Base-by-base conservation (phyloP, 345 rosid genomes). In the Syzygium aromaticum region DNA sequence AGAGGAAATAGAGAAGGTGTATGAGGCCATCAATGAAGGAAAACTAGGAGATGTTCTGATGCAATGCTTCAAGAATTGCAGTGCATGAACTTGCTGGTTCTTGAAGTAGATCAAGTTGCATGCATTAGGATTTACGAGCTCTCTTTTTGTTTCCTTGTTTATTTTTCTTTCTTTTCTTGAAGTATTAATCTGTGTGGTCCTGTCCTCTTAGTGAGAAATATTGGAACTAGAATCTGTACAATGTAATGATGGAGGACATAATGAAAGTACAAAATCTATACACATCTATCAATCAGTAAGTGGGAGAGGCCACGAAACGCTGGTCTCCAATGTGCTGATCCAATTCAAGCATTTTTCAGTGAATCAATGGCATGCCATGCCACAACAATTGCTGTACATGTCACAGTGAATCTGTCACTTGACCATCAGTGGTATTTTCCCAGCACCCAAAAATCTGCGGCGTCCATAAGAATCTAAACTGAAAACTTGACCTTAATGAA, bases 1-100 rank as follows among this genome's bases (percentile, higher is more conserved):
- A 43, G 94, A 93, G 87, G 92, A 91, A 56, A 90, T 91, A 64
- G 93, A 91, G 91, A 93, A 91, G 87, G 92, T 93, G 57, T 86
- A 87, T 49, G 90, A 90, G 54, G 93, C 92, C 73, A 90, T 93
- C 49, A 67, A 91, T 40, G 90, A 90, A 84, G 93, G 91, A 19
- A 93, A 89, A 54, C 22, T 92, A 25, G 94, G 92, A 43, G 88
- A 87, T 54, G 90, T 89, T 85, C 57, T 91, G 33, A 54, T 91
- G 54, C 85, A 86, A 40, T 92, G 94, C 90, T 86, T 92, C 80
- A 19, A 73, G 80, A 33, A 33, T 21, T 17, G 80, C 80, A 73
- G 25, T 5, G 43, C 80, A 73, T 73, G 46, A 73, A 73, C 1
- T 73, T 38, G 82, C 27, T 19, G 82, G 25, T 38, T 33, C 82